These are phyloP conservation scores for Backusella parvicylindrica DNA, from an alignment of 192 early-diverging fungal genomes.

Conservation along the genomic window DNA sequence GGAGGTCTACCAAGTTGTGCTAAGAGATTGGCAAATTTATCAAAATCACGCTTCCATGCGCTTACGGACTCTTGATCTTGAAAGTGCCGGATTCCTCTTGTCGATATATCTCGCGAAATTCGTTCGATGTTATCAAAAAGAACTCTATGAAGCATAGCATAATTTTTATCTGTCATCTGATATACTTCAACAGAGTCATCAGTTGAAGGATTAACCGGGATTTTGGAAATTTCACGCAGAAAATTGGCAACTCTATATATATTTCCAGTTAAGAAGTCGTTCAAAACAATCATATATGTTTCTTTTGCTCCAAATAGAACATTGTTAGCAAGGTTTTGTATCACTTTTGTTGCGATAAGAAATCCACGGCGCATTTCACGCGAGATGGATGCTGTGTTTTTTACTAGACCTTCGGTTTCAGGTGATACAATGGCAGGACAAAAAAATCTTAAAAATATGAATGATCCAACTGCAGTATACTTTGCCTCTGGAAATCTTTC, in stretches of 20 bases:
- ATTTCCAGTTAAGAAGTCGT: slow-evolving; percentile 71
- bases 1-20: slow-evolving; percentile 69
- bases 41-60: slow-evolving; percentile 20
- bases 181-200: neutral
- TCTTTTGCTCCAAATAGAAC: slow-evolving; percentile 84
- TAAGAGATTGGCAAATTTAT: slow-evolving; percentile 62
- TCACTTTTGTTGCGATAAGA: slow-evolving; percentile 78
- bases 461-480: slow-evolving; percentile 74
- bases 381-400: slow-evolving; percentile 46
- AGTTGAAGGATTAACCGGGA: neutral
- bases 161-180: slow-evolving; percentile 16
- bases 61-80: neutral
- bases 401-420: slow-evolving; percentile 38
- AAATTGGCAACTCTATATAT: slow-evolving; percentile 59
- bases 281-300: slow-evolving; percentile 73
- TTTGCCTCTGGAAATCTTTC: slow-evolving; percentile 65
- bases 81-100: neutral
- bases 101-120: slow-evolving; percentile 57
- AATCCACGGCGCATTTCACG: slow-evolving; percentile 73
- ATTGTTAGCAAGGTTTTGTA: slow-evolving; percentile 85
- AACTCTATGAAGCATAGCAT: slow-evolving; percentile 45
- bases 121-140: slow-evolving; percentile 62
- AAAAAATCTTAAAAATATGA: slow-evolving; percentile 82
- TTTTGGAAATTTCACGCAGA: slow-evolving; percentile 57
- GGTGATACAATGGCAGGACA: slow-evolving; percentile 83